Evolutionary conservation across 2,329 filamentous ascomycete species (phyloP).

Genomic region (Penicillium janthinellum): DNA sequence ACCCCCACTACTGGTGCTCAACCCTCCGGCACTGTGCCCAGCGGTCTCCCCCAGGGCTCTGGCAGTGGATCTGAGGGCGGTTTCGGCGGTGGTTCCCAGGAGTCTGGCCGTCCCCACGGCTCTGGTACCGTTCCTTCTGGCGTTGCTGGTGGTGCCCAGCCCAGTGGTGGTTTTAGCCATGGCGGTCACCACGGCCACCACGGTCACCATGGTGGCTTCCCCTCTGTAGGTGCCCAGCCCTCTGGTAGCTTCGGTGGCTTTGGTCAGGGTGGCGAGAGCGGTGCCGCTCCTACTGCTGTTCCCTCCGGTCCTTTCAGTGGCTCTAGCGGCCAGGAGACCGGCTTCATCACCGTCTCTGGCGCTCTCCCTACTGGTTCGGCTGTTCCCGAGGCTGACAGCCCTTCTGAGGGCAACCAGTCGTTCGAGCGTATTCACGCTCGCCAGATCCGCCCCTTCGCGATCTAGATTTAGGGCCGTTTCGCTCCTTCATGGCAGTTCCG

Average conservation of each 20-base stretch:
- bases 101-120: neutral
- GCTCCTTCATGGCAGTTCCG: conserved; percentile 6
- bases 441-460: conserved; percentile 26
- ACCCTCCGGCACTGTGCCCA: conserved; percentile 8
- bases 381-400: conserved; percentile 3
- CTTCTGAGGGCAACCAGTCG: conserved; percentile 2
- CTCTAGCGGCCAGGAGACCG: conserved; percentile 3
- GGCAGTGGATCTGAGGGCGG: neutral
- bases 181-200: conserved; percentile 1
- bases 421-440: conserved; percentile 30
- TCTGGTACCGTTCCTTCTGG: conserved; percentile 1
- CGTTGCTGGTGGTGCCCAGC: neutral
- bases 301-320: conserved; percentile 7
- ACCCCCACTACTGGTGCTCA: conserved; percentile 13
- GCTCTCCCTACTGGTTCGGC: conserved; percentile 10
- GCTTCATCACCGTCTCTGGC: neutral
- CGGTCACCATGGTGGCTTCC: neutral
- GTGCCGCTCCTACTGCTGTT: conserved; percentile 11
- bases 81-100: neutral
- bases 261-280: conserved; percentile 1
- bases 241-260: conserved; percentile 9
- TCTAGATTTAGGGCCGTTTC: conserved; percentile 14
- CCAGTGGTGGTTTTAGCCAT: conserved; percentile 1
- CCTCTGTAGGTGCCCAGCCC: conserved; percentile 1
- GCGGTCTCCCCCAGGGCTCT: neutral